These are phyloP conservation scores for Dothideomycetes sp. DNA, from an alignment of 2,329 filamentous ascomycete species.

Conservation along the genomic window DNA sequence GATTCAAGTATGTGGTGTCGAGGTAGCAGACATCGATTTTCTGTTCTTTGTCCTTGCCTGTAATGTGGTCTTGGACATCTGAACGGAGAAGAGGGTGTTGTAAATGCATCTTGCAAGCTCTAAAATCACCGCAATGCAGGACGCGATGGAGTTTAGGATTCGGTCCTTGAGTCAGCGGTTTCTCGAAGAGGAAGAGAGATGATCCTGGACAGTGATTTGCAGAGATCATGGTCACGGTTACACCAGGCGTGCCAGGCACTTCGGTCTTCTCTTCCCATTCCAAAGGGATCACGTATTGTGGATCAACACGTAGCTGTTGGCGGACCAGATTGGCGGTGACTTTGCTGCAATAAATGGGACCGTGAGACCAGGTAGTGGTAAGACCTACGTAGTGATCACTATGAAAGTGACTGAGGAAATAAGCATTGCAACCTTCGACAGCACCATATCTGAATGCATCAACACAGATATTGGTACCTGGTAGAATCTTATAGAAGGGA, in stretches of 20 bases:
- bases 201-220: slow-evolving; percentile 97
- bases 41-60: slow-evolving; percentile 66
- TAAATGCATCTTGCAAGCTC: slow-evolving; percentile 78
- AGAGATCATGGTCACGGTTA: slow-evolving; percentile 84
- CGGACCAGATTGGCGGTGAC: slow-evolving; percentile 85
- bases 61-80: slow-evolving; percentile 58
- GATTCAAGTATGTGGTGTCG: slow-evolving; percentile 93
- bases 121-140: slow-evolving; percentile 90
- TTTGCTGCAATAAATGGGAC: slow-evolving; percentile 91
- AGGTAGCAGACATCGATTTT: slow-evolving; percentile 93
- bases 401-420: slow-evolving; percentile 96
- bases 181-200: slow-evolving; percentile 88
- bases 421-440: slow-evolving; percentile 83
- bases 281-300: slow-evolving; percentile 74
- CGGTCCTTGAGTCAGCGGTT: slow-evolving; percentile 53
- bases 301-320: slow-evolving; percentile 75
- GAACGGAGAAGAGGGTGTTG: slow-evolving; percentile 73
- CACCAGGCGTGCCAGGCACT: slow-evolving; percentile 72
- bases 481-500: slow-evolving; percentile 97
- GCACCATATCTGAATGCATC: slow-evolving; percentile 95
- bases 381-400: slow-evolving; percentile 95
- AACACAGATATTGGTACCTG: slow-evolving; percentile 83
- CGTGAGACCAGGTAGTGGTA: slow-evolving; percentile 79
- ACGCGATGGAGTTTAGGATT: slow-evolving; percentile 63
- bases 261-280: slow-evolving; percentile 76